Percentiles rank a stretch among this genome's conserved stretches.
phyloP scores from a whole-genome alignment of 2,329 filamentous ascomycete species.

The Penicillium sp. region DNA sequence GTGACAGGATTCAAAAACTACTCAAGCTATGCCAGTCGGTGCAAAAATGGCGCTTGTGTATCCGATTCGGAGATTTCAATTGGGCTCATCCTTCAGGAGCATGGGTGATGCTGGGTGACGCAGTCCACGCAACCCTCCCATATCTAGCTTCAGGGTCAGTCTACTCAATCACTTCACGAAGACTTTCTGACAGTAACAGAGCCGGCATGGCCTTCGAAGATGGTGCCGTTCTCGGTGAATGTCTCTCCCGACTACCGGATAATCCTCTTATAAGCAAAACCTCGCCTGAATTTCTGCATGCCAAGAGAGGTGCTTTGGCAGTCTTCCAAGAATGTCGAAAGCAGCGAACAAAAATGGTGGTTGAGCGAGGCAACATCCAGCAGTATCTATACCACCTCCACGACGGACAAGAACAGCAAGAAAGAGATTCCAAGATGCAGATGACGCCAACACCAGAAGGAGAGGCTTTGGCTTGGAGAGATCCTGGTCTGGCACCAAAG shows the following conservation, averaged over 20 bases:
- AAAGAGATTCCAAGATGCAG: constrained; percentile 52
- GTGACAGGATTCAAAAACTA: constrained; percentile 52
- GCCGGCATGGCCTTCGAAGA: constrained; percentile 65
- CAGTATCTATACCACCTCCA: constrained; percentile 64
- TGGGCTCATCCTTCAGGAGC: constrained; percentile 60
- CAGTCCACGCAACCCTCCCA: constrained; percentile 65
- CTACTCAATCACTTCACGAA: not conserved
- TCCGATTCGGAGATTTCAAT: constrained; percentile 54
- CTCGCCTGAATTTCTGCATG: constrained; percentile 26
- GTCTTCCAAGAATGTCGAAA: constrained; percentile 60
- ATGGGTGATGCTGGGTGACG: constrained; percentile 64
- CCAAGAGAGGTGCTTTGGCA: constrained; percentile 37
- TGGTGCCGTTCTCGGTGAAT: constrained; percentile 58
- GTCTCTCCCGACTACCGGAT: constrained; percentile 50
- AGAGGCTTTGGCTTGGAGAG: constrained; percentile 47
- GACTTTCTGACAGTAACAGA: constrained; percentile 29
- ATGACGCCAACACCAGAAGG: constrained; percentile 39
- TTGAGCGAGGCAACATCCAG: constrained; percentile 61
- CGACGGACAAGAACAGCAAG: constrained; percentile 58
- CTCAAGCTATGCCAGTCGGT: constrained; percentile 59
- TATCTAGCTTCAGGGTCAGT: constrained; percentile 55
- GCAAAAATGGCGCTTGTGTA: constrained; percentile 63
- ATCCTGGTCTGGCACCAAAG: constrained; percentile 40
- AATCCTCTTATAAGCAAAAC: constrained; percentile 31
- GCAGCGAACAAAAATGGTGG: constrained; percentile 60